Evolutionary conservation across 225 moss, liverwort and hornwort species (phyloP).

Genomic region (Marchantia paleacea): DNA sequence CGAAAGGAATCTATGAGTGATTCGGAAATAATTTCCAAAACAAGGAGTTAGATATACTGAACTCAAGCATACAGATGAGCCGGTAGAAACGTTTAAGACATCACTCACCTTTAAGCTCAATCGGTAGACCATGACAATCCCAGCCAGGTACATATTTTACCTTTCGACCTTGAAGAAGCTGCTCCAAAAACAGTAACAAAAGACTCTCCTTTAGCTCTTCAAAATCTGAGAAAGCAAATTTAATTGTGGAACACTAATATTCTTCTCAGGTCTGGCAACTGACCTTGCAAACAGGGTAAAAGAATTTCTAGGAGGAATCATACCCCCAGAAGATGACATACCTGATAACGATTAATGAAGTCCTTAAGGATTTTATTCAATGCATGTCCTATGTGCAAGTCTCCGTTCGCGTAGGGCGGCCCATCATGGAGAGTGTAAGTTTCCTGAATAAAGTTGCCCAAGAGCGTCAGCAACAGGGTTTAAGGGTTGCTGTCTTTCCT

Average conservation of each 20-base stretch:
- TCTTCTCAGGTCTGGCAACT: too few species aligned
- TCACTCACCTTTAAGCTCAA: conserved; percentile 81
- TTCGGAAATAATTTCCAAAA: too few species aligned
- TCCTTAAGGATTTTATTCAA: conserved; percentile 93
- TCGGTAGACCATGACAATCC: conserved; percentile 98
- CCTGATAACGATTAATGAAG: conserved; percentile 89
- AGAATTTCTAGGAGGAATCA: neutral
- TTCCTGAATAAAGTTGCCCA: conserved; percentile 43
- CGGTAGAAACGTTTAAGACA: neutral
- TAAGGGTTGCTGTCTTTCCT: neutral
- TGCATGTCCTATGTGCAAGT: conserved; percentile 93
- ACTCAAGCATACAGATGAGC: neutral
- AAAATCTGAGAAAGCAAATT: neutral
- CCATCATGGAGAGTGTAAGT: conserved; percentile 84
- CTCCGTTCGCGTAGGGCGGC: conserved; percentile 95
- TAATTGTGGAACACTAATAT: too few species aligned
- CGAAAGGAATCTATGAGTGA: neutral
- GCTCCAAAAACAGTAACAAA: conserved; percentile 20
- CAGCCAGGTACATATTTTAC: conserved; percentile 92
- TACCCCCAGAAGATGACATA: conserved; percentile 9
- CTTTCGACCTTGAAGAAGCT: conserved; percentile 95
- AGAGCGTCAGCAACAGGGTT: neutral
- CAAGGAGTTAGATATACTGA: neutral
- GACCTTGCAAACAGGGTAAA: neutral
- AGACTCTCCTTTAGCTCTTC: neutral